Base-by-base conservation (phyloP, 768 basidiomycete genomes). In the Lactifluus echinatus region DNA sequence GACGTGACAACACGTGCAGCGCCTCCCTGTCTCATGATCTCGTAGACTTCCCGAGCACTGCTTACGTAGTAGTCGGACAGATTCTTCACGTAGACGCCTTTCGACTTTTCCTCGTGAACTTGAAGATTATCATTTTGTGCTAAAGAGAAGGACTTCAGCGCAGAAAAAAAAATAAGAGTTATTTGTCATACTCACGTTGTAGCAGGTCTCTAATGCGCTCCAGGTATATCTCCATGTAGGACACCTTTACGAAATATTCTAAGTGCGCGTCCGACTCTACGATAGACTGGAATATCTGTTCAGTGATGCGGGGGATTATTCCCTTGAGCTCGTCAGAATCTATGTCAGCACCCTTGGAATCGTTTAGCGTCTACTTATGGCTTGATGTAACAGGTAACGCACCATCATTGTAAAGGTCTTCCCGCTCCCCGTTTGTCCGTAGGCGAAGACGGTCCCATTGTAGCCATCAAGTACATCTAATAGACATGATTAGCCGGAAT, bases 401-500 rank as follows among this genome's bases (percentile, higher is more conserved):
- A 85, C 96, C 95, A 98, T 98, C 96, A 98, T 98, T 21, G 96
- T 94, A 71, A 93, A 95, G 4, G 88, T 90, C 76, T 91, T 93
- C 66, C 89, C 89, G 69, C 87, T 88, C 61, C 89, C 88, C 19
- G 88, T 89, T 73, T 93, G 85, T 36, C 87, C 88, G 71, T 89
- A 90, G 0, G 86, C 88, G 69, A 95, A 93, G 29, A 93, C 81
- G 1, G 93, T 97, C 49, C 96, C 96, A 66, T 99, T 99, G 75
- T 99, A 99, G 24, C 96, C 96, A 72, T 92, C 89, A 69, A 99
- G 83, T 47, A 99, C 96, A 79, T 99, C 96, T 97, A 58, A 8
- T 26, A 55, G 15, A 36, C 21, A 42, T n/a, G 46, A 26, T 56
- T 23, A 61, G 37, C 37, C 46, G 26, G n/a, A 29, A 15, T 12